Conservation (phyloP, 306 rosid species). For the Pyrus bretschneideri region DNA sequence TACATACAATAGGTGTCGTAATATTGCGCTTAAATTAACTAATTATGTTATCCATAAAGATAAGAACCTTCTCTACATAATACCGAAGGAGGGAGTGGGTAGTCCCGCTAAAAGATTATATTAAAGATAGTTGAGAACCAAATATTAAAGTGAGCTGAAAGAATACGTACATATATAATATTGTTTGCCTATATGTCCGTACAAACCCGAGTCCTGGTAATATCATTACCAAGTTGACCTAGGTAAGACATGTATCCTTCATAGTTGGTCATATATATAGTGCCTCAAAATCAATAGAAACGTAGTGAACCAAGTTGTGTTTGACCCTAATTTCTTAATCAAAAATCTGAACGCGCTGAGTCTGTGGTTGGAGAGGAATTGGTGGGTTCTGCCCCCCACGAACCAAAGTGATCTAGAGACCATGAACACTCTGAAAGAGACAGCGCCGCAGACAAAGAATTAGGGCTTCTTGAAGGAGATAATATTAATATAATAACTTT, state of each 20-base stretch:
- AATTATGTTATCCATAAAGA: too few species aligned
- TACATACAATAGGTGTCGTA: too few species aligned
- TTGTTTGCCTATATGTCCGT: background rate
- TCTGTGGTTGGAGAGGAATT: background rate
- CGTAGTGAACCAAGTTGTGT: background rate
- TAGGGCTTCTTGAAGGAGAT: background rate
- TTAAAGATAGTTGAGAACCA: too few species aligned
- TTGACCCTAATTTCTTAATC: background rate
- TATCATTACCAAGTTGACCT: background rate
- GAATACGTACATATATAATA: background rate
- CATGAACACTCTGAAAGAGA: conserved; percentile 14
- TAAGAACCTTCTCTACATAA: too few species aligned
- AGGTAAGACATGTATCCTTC: background rate
- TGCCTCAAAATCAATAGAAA: background rate
- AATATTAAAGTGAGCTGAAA: too few species aligned
- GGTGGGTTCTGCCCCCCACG: conserved; percentile 15
- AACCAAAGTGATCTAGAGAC: background rate
- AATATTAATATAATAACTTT: background rate
- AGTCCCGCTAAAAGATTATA: too few species aligned
- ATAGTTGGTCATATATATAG: background rate
- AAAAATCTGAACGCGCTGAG: background rate
- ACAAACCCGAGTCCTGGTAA: background rate
- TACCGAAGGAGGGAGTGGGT: too few species aligned
- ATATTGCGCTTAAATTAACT: too few species aligned
- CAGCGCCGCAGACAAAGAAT: background rate